phyloP scores from a whole-genome alignment of 805 yeast species.

The Ogataea neopini region DNA sequence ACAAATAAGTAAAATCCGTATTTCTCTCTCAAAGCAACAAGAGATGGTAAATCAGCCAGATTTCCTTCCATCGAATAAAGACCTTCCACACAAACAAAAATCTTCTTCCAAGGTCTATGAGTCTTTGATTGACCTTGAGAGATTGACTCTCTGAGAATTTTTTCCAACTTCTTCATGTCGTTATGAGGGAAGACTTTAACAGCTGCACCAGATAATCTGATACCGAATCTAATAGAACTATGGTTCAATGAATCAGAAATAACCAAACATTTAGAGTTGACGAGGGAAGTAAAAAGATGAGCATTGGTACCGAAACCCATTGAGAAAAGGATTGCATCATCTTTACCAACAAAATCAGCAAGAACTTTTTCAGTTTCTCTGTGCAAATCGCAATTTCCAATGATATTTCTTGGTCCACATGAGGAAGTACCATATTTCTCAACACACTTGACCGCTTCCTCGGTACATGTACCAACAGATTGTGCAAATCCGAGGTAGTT shows the following conservation, averaged over 20 bases:
- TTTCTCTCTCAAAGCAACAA: constrained; percentile 72
- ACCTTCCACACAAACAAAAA: constrained; percentile 87
- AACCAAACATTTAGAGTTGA: constrained; percentile 85
- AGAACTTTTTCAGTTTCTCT: constrained; percentile 69
- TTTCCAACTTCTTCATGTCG: constrained; percentile 79
- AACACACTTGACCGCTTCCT: constrained; percentile 62
- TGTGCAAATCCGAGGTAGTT: constrained; percentile 97
- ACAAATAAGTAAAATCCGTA: constrained; percentile 89
- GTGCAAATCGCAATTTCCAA: constrained; percentile 80
- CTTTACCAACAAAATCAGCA: constrained; percentile 89
- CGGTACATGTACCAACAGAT: constrained; percentile 89
- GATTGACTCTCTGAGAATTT: constrained; percentile 76
- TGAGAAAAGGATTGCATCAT: constrained; percentile 79
- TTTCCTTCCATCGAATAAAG: constrained; percentile 93
- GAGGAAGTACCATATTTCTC: constrained; percentile 74
- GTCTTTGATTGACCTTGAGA: constrained; percentile 93
- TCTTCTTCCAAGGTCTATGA: constrained; percentile 95
- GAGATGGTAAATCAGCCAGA: constrained; percentile 73
- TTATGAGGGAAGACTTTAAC: constrained; percentile 92
- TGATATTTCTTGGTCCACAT: constrained; percentile 71
- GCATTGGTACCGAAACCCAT: constrained; percentile 98
- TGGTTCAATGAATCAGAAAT: constrained; percentile 95
- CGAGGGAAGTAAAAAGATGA: constrained; percentile 75
- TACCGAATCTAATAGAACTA: constrained; percentile 93
- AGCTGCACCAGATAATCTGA: constrained; percentile 87